These are phyloP conservation scores for Moricandia moricandioides DNA, from an alignment of 345 rosid species.

Conservation along the genomic window DNA sequence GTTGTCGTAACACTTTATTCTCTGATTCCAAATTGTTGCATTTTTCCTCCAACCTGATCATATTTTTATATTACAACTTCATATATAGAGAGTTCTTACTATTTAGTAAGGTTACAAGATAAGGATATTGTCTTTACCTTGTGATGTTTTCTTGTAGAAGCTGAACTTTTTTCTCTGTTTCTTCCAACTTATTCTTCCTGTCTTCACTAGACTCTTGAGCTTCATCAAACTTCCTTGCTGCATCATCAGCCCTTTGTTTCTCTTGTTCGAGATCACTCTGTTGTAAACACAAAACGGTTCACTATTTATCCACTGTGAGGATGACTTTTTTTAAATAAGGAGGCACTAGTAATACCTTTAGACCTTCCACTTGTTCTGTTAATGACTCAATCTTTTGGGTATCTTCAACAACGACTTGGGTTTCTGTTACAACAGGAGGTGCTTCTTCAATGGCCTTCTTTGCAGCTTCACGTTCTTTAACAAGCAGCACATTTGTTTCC, in stretches of 20 bases:
- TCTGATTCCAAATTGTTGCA: constrained; percentile 74
- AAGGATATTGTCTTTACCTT: constrained; percentile 40
- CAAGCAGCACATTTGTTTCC: constrained; percentile 47
- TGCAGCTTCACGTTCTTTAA: constrained; percentile 53
- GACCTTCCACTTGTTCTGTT: constrained; percentile 52
- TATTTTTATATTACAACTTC: not conserved
- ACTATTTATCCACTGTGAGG: not conserved
- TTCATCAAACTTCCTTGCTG: constrained; percentile 53
- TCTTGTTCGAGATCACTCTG: constrained; percentile 61
- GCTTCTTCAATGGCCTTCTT: constrained; percentile 54
- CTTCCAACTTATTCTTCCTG: constrained; percentile 54
- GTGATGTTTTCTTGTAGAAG: constrained; percentile 70
- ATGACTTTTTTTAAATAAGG: not conserved
- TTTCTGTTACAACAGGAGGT: constrained; percentile 57
- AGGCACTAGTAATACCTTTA: constrained; percentile 44
- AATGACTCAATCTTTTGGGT: constrained; percentile 51
- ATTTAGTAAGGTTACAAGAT: too few relatives aligned
- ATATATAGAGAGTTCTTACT: too few relatives aligned
- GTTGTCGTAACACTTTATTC: constrained; percentile 85
- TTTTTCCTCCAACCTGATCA: constrained; percentile 79
- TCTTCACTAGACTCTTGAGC: constrained; percentile 51
- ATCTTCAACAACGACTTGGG: constrained; percentile 63
- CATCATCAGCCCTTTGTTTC: constrained; percentile 59
- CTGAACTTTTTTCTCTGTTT: constrained; percentile 64
- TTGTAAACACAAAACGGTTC: not conserved